A percentile compares a stretch with the other conserved stretches of the same genome.
Conservation (phyloP, 2,329 filamentous ascomycete species). For the Fusarium albosuccineum region DNA sequence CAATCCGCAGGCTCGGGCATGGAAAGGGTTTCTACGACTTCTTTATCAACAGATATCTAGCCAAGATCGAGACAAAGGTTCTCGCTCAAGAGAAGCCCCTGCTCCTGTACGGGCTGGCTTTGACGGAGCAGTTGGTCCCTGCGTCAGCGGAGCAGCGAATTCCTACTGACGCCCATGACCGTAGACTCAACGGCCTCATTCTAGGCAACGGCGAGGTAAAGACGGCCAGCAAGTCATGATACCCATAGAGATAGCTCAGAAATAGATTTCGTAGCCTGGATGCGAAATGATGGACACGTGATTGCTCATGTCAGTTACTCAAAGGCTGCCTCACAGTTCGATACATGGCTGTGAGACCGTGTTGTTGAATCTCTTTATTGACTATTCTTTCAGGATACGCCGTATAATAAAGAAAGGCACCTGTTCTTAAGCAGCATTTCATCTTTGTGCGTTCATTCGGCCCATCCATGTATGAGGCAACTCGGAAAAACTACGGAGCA, state of each 20-base stretch:
- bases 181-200: constrained; percentile 81
- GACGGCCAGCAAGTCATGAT: constrained; percentile 55
- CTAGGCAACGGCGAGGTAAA: constrained; percentile 76
- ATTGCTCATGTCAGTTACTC: not conserved
- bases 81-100: constrained; percentile 55
- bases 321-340: too few species aligned
- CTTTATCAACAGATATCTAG: constrained; percentile 81
- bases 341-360: too few species aligned
- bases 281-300: not conserved
- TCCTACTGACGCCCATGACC: constrained; percentile 82
- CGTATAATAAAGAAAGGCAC: too few species aligned
- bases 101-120: constrained; percentile 79
- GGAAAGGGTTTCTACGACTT: constrained; percentile 98
- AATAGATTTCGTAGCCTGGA: constrained; percentile 1
- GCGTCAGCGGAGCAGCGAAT: constrained; percentile 71
- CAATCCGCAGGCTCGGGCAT: constrained; percentile 85
- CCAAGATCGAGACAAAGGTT: constrained; percentile 56
- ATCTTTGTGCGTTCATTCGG: too few species aligned
- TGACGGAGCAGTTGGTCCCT: constrained; percentile 85
- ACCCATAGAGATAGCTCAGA: constrained; percentile 27
- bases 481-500: constrained; percentile 50
- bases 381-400: too few species aligned
- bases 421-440: too few species aligned
- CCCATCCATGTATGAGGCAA: constrained; percentile 14
- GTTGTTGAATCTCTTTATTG: too few species aligned